phyloP scores from a whole-genome alignment of 345 rosid genomes.

The Arabis alpina region DNA sequence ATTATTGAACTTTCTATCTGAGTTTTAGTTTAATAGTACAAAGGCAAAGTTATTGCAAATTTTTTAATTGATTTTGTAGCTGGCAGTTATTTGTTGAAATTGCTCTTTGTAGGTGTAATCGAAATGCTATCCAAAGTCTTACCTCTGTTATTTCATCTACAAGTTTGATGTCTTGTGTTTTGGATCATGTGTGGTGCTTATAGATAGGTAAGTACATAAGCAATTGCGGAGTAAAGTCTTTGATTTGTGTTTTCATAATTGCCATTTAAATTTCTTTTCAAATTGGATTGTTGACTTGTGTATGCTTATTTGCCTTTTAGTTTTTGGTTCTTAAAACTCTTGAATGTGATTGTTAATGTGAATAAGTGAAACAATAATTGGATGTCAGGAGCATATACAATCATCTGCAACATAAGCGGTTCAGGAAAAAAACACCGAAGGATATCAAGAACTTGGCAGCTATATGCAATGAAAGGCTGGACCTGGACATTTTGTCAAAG shows the following conservation, averaged over 20 bases:
- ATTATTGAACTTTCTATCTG: background rate
- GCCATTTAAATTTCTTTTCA: background rate
- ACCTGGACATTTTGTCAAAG: no score
- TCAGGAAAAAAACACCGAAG: constrained; percentile 60
- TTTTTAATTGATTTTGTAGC: no score
- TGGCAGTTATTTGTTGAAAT: background rate
- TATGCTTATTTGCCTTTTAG: background rate
- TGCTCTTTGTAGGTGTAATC: constrained; percentile 1
- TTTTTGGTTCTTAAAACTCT: background rate
- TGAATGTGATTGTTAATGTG: no score
- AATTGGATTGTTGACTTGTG: background rate
- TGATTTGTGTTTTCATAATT: background rate
- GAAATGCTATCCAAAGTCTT: background rate
- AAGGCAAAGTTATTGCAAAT: background rate
- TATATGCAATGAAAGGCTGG: no score
- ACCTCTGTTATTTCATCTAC: background rate
- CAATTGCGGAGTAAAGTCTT: background rate
- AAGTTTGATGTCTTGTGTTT: background rate
- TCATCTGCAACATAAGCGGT: constrained; percentile 60
- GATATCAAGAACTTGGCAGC: constrained; percentile 71
- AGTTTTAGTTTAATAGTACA: background rate
- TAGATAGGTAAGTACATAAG: constrained; percentile 4
- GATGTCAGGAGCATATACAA: constrained; percentile 64
- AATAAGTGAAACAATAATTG: constrained; percentile 84
- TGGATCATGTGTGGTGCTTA: constrained; percentile 4